Evolutionary conservation across 768 basidiomycete genomes (phyloP).

Genomic region (Boletus patriciae): DNA sequence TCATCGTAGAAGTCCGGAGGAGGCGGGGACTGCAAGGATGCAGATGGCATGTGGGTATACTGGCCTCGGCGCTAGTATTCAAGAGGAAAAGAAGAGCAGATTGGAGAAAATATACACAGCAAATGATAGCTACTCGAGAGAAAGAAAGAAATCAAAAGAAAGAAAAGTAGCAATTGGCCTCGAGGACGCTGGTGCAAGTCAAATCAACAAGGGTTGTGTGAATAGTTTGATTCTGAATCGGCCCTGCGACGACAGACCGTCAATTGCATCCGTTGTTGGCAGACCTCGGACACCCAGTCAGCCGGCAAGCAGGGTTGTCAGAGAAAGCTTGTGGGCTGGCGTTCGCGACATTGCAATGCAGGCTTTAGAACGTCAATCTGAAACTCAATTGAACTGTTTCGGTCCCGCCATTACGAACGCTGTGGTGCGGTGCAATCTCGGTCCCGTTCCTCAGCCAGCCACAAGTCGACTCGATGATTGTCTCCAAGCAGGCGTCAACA

Average conservation of each 20-base stretch:
- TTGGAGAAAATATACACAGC: slow-evolving; percentile 21
- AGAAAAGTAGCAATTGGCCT: slow-evolving; percentile 7
- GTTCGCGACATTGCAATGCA: not conserved
- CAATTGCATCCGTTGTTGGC: slow-evolving; percentile 7
- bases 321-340: not conserved
- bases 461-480: too few relatives aligned
- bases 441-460: too few relatives aligned
- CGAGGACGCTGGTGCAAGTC: slow-evolving; percentile 5
- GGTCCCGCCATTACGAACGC: not conserved
- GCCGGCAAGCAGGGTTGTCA: not conserved
- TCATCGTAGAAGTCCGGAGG: slow-evolving; percentile 16
- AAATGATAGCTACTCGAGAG: slow-evolving; percentile 16
- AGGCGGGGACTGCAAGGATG: slow-evolving; percentile 12
- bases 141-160: slow-evolving; percentile 18
- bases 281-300: slow-evolving; percentile 16
- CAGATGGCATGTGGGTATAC: slow-evolving; percentile 21
- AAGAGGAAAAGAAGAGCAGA: slow-evolving; percentile 1
- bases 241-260: slow-evolving; percentile 2
- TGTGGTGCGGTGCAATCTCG: not conserved
- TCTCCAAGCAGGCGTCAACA: too few relatives aligned
- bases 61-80: slow-evolving; percentile 7
- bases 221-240: slow-evolving; percentile 14
- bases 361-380: not conserved
- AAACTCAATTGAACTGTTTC: not conserved
- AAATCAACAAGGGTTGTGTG: slow-evolving; percentile 13